Evolutionary conservation across 2,329 filamentous ascomycete genomes (phyloP).

Genomic region (Anisogramma anomala): DNA sequence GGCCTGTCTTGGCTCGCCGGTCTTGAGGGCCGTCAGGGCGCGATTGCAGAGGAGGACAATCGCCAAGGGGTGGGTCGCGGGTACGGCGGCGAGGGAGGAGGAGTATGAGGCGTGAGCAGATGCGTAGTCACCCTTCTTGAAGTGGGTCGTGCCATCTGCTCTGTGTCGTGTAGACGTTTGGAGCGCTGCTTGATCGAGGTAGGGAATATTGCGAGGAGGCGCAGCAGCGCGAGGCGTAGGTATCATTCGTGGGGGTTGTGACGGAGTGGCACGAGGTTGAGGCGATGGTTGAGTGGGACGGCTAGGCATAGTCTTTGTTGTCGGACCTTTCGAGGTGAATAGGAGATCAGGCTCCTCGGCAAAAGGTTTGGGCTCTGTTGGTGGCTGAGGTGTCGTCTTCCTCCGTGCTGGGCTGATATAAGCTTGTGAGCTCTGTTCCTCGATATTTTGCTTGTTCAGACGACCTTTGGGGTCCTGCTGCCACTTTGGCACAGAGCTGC

Average conservation of each 20-base stretch:
- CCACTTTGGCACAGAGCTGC: constrained; percentile 44
- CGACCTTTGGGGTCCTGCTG: constrained; percentile 51
- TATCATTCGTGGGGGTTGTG: constrained; percentile 33
- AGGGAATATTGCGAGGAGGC: constrained; percentile 48
- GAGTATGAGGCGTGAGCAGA: constrained; percentile 76
- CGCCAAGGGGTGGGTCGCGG: constrained; percentile 65
- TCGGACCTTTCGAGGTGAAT: constrained; percentile 36
- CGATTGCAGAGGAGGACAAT: constrained; percentile 90
- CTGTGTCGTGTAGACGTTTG: constrained; percentile 69
- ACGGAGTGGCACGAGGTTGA: constrained; percentile 32
- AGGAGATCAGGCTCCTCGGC: constrained; percentile 52
- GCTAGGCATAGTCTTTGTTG: constrained; percentile 25
- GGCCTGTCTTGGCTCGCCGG: constrained; percentile 79
- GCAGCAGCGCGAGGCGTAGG: constrained; percentile 31
- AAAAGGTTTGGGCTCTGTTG: constrained; percentile 25
- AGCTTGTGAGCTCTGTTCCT: constrained; percentile 69
- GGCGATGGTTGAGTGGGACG: constrained; percentile 31
- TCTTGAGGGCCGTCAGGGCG: constrained; percentile 80
- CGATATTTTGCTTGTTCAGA: constrained; percentile 59
- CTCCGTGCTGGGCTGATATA: constrained; percentile 81
- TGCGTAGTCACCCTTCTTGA: constrained; percentile 88
- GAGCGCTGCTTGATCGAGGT: constrained; percentile 56
- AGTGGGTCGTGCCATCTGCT: constrained; percentile 71
- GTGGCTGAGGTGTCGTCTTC: constrained; percentile 45
- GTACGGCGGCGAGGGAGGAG: constrained; percentile 62